Percentiles rank a stretch among this genome's conserved stretches.
phyloP scores from a whole-genome alignment of 345 rosid genomes.

The Bretschneidera sinensis region DNA sequence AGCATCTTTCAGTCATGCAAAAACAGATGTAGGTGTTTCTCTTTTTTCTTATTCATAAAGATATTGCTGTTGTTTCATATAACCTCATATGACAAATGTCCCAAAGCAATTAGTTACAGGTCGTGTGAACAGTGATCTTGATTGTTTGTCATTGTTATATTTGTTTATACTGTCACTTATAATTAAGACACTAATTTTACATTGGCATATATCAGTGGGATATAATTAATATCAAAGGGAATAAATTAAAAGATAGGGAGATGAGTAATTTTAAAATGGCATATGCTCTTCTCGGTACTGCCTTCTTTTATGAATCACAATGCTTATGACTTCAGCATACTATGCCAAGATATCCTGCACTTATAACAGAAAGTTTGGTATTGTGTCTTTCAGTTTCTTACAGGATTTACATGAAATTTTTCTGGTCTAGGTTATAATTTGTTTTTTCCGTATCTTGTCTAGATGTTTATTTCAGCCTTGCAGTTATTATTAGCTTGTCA shows the following conservation, averaged over 20 bases:
- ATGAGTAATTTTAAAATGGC: no score
- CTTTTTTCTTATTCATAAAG: neutral
- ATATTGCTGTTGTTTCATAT: neutral
- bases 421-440: no score
- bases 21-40: constrained; percentile 43
- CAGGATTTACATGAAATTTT: no score
- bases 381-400: no score
- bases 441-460: neutral
- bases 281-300: neutral
- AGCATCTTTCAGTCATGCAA: constrained; percentile 67
- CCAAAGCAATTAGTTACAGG: neutral
- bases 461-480: neutral
- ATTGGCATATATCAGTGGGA: neutral
- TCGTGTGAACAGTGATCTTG: no score
- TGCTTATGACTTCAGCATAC: no score
- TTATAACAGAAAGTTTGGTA: no score
- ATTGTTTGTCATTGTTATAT: neutral
- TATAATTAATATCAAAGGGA: no score
- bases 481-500: neutral
- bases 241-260: neutral
- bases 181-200: neutral
- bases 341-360: no score
- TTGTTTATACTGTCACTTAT: constrained; percentile 1
- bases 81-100: neutral
- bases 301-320: neutral